Base-by-base conservation (phyloP, 192 early-diverging fungal genomes). In the Backusella macrospora region DNA sequence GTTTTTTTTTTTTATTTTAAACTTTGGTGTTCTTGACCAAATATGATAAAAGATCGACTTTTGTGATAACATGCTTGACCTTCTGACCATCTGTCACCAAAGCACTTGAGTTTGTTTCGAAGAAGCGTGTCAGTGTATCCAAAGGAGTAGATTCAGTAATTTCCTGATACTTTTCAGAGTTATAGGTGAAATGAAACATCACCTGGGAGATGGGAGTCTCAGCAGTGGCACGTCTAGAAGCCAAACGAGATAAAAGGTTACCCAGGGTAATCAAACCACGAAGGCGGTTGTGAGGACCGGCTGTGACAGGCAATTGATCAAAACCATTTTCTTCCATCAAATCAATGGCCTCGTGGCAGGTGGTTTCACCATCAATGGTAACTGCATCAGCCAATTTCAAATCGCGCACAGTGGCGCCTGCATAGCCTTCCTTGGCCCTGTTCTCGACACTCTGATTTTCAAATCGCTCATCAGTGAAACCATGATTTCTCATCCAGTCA, bases 291-390 rank as follows among this genome's bases (percentile, higher is more conserved):
- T 74, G 29, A 96, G 90, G 65, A 93, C 82, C 73, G 14, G 89
- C 85, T 39, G 94, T 92, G 43, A 98, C 96, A 29, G 96, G 96
- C 37, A 98, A 86, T 86, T 99, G 98, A 84, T 98, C 96, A 79
- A 98, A 98, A 21, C 91, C 96, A 74, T 93, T 90, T 26, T 83
- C 71, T 75, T 96, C 86, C 94, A 98, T 95, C 78, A 95, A 88
- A 71, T 90, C 83, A 47, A 97, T 90, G n/a, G 95, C 96, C 72
- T 96, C 91, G 14, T 80, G 81, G 74, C 88, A 89, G 14, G 90
- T 82, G 39, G 92, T 92, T 75, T 86, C 78, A 79, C 90, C 87
- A 70, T 93, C 90, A 55, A 98, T 90, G 52, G 94, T 94, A 64
- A 98, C 92, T 46, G 96, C 96, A n/a, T 85, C 81, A 72, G 90